Conservation (phyloP, 768 basidiomycete species). For the Lentinula aciculospora region DNA sequence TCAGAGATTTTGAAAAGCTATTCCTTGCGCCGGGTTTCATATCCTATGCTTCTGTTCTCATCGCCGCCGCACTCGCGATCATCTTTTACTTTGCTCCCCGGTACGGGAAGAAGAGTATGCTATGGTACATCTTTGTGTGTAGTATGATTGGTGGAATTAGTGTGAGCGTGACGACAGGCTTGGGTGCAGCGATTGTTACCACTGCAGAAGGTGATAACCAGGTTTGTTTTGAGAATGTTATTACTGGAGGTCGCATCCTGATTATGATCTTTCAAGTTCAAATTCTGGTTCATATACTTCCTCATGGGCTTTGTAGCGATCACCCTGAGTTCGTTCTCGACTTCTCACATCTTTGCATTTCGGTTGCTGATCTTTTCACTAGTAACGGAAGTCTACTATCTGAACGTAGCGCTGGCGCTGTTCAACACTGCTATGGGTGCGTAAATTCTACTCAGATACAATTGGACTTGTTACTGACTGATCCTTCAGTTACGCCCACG, state of each 20-base stretch:
- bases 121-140: constrained; percentile 94
- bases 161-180: constrained; percentile 90
- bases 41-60: constrained; percentile 57
- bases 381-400: constrained; percentile 92
- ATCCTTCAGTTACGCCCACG: constrained; percentile 68
- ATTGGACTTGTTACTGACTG: constrained; percentile 9
- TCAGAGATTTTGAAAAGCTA: constrained; percentile 65
- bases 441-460: constrained; percentile 11
- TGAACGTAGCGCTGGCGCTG: constrained; percentile 92
- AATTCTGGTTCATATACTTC: constrained; percentile 89
- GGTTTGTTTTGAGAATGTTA: constrained; percentile 29
- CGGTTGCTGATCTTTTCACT: constrained; percentile 11
- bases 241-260: background rate
- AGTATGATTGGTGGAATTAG: constrained; percentile 95
- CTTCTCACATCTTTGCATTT: background rate
- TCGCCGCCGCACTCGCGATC: constrained; percentile 60
- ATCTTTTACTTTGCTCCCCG: constrained; percentile 81
- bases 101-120: constrained; percentile 89
- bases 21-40: constrained; percentile 86
- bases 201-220: constrained; percentile 73
- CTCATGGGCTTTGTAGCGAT: constrained; percentile 75
- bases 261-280: constrained; percentile 54
- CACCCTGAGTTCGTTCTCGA: constrained; percentile 59
- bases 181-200: constrained; percentile 87
- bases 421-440: constrained; percentile 88